These are phyloP conservation scores for Herpetomonas samuelpessoai DNA, from an alignment of 208 protist species.

Conservation along the genomic window DNA sequence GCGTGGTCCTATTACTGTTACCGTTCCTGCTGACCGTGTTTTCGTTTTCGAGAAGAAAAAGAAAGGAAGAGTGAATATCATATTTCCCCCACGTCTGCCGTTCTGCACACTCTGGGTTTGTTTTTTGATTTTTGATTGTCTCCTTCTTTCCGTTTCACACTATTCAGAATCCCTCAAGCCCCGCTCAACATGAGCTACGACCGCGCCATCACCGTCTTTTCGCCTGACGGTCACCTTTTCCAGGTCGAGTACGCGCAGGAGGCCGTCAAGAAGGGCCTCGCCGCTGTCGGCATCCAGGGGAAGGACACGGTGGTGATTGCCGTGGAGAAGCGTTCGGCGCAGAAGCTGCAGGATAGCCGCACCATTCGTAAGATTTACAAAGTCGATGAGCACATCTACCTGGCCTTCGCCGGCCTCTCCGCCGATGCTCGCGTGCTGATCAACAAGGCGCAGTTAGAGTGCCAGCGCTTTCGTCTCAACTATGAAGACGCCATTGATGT, in stretches of 20 bases:
- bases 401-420: slow-evolving; percentile 98
- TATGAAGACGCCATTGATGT: slow-evolving; percentile 98
- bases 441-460: slow-evolving; percentile 98
- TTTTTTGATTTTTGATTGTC: slow-evolving; percentile 6
- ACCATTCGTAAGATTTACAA: slow-evolving; percentile 99
- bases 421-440: slow-evolving; percentile 99
- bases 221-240: slow-evolving; percentile 99
- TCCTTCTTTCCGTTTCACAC: too few species aligned
- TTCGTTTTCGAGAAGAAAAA: not conserved
- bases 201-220: slow-evolving; percentile 99
- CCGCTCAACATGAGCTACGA: slow-evolving; percentile 99
- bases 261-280: slow-evolving; percentile 98
- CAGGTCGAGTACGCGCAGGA: slow-evolving; percentile 99
- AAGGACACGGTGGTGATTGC: slow-evolving; percentile 95
- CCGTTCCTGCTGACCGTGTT: too few species aligned
- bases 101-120: not conserved
- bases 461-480: slow-evolving; percentile 98
- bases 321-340: slow-evolving; percentile 98
- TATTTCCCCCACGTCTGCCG: not conserved
- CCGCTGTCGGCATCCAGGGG: slow-evolving; percentile 86
- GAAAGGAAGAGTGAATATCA: not conserved
- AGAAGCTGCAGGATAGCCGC: slow-evolving; percentile 99
- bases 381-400: slow-evolving; percentile 98
- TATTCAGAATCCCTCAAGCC: too few species aligned
- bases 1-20: too few species aligned